phyloP scores from a whole-genome alignment of 345 rosid species.

The Melaleuca quinquenervia region DNA sequence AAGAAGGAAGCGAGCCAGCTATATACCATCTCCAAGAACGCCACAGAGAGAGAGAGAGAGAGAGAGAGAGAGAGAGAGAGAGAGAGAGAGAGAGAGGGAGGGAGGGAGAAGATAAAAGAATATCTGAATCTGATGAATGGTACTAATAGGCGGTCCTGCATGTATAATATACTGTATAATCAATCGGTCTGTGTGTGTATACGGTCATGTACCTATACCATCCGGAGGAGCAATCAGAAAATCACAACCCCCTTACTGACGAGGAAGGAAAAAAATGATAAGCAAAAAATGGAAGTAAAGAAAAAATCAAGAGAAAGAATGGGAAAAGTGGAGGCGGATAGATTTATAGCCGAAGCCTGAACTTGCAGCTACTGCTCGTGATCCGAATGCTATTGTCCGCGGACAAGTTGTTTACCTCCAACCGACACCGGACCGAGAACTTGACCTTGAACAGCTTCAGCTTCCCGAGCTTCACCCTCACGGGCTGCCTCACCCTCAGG shows the following conservation, averaged over 20 bases:
- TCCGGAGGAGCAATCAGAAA: not conserved
- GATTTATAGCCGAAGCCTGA: conserved; percentile 40
- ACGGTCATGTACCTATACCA: not conserved
- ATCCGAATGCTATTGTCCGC: conserved; percentile 31
- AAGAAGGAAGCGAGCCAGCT: not conserved
- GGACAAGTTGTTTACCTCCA: conserved; percentile 41
- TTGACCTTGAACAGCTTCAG: conserved; percentile 59
- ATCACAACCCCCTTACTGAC: not conserved
- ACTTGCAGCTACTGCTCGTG: conserved; percentile 49
- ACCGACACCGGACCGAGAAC: conserved; percentile 43
- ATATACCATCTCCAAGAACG: not conserved
- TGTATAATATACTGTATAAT: not conserved
- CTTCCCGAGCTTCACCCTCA: conserved; percentile 64
- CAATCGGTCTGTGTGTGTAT: not conserved
- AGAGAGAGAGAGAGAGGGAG: not conserved
- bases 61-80: not conserved
- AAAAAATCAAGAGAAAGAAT: not conserved
- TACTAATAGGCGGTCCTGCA: not conserved
- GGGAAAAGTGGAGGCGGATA: not conserved
- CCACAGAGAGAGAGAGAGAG: not conserved
- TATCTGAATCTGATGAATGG: not conserved
- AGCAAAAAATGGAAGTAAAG: not conserved
- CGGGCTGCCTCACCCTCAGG: conserved; percentile 67
- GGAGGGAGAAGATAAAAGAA: not conserved
- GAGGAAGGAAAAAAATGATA: not conserved